These are phyloP conservation scores for Trametes maxima DNA, from an alignment of 768 basidiomycete species.

Conservation along the genomic window DNA sequence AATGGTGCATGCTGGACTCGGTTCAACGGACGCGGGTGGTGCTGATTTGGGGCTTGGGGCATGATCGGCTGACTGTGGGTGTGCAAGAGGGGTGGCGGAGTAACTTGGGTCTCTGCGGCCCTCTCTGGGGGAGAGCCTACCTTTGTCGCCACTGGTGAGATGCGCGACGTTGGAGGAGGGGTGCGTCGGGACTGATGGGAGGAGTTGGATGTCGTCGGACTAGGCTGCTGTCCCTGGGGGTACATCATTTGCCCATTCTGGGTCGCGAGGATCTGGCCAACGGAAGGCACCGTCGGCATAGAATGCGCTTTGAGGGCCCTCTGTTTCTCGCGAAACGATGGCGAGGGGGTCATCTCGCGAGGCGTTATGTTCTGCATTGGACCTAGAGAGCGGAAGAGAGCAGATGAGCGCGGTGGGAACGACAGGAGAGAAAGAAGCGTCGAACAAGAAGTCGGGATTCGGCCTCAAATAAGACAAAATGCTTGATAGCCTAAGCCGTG, in stretches of 20 bases:
- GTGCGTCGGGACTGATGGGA: slow-evolving; percentile 39
- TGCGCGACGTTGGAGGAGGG: slow-evolving; percentile 36
- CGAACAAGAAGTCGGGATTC: slow-evolving; percentile 19
- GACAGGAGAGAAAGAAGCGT: slow-evolving; percentile 22
- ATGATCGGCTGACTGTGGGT: slow-evolving; percentile 35
- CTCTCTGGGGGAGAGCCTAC: slow-evolving; percentile 31
- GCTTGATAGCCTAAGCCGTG: slow-evolving; percentile 22
- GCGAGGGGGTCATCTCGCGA: slow-evolving; percentile 47
- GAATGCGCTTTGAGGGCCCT: slow-evolving; percentile 61
- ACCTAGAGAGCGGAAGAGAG: slow-evolving; percentile 25
- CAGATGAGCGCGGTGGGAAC: slow-evolving; percentile 25
- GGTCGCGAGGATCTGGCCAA: slow-evolving; percentile 51
- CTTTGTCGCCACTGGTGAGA: slow-evolving; percentile 37
- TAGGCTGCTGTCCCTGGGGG: slow-evolving; percentile 37
- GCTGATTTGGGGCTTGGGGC: slow-evolving; percentile 39
- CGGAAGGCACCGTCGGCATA: slow-evolving; percentile 61
- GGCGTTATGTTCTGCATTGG: slow-evolving; percentile 39
- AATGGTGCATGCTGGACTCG: slow-evolving; percentile 58
- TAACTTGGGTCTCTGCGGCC: slow-evolving; percentile 45
- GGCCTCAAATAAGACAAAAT: slow-evolving; percentile 22
- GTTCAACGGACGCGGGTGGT: slow-evolving; percentile 67
- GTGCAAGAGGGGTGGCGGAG: slow-evolving; percentile 45
- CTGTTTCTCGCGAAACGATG: slow-evolving; percentile 46
- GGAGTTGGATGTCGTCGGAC: slow-evolving; percentile 37
- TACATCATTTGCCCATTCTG: slow-evolving; percentile 41